These are phyloP conservation scores for Colletotrichum eremochloae DNA, from an alignment of 2,329 filamentous ascomycete species.

Conservation along the genomic window DNA sequence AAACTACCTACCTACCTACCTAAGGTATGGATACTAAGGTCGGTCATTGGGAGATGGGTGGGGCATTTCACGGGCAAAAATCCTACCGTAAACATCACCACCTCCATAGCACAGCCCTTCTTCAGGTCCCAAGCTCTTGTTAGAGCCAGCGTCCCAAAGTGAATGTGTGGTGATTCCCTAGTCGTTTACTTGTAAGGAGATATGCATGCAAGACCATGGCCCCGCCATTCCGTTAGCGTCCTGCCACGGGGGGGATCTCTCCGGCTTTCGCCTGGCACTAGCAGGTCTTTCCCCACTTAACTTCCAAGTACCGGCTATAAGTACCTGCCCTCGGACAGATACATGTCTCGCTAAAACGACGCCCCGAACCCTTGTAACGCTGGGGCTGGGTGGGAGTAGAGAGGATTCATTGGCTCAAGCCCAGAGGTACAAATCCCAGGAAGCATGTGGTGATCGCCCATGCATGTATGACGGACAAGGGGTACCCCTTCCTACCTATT, in stretches of 20 bases:
- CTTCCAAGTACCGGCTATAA: neutral
- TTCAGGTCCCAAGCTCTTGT: neutral
- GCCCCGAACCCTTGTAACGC: neutral
- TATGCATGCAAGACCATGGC: neutral
- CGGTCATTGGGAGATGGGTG: neutral
- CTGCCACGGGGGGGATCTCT: slow-evolving; percentile 4
- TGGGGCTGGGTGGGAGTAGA: neutral
- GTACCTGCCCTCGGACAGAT: neutral
- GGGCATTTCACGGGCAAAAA: neutral
- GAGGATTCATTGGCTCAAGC: slow-evolving; percentile 33
- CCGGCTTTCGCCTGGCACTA: slow-evolving; percentile 27
- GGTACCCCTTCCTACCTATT: neutral
- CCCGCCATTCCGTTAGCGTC: slow-evolving; percentile 11
- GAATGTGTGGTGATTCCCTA: neutral
- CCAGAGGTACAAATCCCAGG: slow-evolving; percentile 28
- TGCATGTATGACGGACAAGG: slow-evolving; percentile 32
- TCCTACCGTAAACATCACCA: neutral
- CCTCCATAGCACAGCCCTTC: neutral
- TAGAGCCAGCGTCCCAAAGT: neutral
- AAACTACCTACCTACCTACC: neutral
- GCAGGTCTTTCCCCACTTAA: neutral
- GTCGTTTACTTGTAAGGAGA: neutral
- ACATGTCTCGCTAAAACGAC: neutral
- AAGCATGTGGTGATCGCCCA: slow-evolving; percentile 41
- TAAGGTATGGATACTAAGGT: too few relatives aligned